Percentiles rank a stretch among this genome's conserved stretches.
These are phyloP conservation scores for Arabis hirsuta DNA, from an alignment of 345 rosid genomes.

Conservation along the genomic window DNA sequence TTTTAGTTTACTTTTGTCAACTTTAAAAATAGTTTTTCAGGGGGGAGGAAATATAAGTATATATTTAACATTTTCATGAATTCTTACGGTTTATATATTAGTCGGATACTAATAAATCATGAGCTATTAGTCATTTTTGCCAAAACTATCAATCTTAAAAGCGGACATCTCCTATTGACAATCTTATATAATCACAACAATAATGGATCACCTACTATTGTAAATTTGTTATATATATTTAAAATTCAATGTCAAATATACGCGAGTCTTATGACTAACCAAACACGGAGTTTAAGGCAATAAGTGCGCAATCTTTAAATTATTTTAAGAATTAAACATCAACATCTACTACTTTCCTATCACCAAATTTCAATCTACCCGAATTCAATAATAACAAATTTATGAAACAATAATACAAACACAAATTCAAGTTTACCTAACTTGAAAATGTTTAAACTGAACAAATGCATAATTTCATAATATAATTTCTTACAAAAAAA, in stretches of 20 bases:
- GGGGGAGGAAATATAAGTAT: no score
- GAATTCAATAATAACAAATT: constrained; percentile 11
- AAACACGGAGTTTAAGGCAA: constrained; percentile 37
- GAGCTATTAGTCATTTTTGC: background rate
- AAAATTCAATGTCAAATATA: constrained; percentile 13
- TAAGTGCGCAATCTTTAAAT: constrained; percentile 22
- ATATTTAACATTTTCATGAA: background rate
- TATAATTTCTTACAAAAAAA: background rate
- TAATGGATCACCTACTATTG: constrained; percentile 10
- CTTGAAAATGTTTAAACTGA: background rate
- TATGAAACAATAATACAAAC: background rate
- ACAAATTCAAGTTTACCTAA: background rate
- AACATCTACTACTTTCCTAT: constrained; percentile 25
- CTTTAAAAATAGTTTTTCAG: background rate
- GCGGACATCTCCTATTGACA: no score
- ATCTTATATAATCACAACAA: constrained; percentile 25
- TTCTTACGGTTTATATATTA: background rate
- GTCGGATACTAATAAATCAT: background rate
- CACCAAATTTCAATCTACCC: constrained; percentile 37
- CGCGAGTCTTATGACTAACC: constrained; percentile 29
- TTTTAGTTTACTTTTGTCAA: background rate
- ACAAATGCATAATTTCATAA: background rate
- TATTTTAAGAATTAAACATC: constrained; percentile 23
- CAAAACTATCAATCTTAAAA: background rate
- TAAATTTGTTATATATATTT: background rate